Evolutionary conservation across 2,329 filamentous ascomycete genomes (phyloP).

Genomic region (Sclerotinia borealis): DNA sequence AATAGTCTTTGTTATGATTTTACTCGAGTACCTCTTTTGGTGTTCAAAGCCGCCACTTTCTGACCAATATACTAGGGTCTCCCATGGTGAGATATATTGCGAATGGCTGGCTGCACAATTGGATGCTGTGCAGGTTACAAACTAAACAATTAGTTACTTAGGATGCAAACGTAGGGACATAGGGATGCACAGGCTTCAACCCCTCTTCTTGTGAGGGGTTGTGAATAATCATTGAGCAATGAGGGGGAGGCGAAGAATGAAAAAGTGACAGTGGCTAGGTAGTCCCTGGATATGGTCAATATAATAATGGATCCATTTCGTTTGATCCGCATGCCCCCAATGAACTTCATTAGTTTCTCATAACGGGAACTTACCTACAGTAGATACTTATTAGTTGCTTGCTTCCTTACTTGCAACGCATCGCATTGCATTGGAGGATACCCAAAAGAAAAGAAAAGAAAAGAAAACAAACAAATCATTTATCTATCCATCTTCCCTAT

Average conservation of each 20-base stretch:
- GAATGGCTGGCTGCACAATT: background rate
- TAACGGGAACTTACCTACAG: too few relatives aligned
- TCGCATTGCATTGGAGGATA: background rate
- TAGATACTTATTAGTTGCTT: background rate
- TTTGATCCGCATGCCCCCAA: too few relatives aligned
- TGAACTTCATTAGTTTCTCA: too few relatives aligned
- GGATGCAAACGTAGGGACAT: background rate
- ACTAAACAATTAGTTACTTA: background rate
- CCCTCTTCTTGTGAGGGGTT: background rate
- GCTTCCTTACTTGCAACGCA: background rate
- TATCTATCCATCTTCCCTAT: background rate
- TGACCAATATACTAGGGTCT: background rate
- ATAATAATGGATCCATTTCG: too few relatives aligned
- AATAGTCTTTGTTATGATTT: background rate
- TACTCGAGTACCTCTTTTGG: background rate
- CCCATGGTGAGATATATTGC: background rate
- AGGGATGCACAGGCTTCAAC: background rate
- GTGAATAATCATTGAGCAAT: background rate
- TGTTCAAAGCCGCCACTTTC: background rate
- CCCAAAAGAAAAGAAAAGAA: background rate
- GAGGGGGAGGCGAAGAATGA: background rate
- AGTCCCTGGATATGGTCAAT: too few relatives aligned
- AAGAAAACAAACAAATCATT: background rate
- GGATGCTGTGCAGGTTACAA: background rate
- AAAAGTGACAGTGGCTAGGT: too few relatives aligned